Percentiles rank a stretch among this genome's conserved stretches.
Evolutionary conservation across 2,329 filamentous ascomycete species (phyloP).

Genomic region (Stromatinia cepivora): DNA sequence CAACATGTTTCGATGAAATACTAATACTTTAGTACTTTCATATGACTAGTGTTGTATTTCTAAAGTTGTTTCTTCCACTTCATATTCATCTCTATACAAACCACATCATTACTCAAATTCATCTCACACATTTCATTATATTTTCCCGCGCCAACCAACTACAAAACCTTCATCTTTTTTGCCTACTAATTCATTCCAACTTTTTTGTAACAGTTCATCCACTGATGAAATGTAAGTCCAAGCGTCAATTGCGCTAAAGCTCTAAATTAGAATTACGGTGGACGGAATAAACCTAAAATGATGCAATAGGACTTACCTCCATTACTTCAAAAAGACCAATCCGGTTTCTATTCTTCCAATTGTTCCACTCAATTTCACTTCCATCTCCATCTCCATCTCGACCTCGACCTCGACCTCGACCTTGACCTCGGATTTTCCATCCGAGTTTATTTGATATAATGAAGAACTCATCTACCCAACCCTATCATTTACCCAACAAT

Average conservation of each 20-base stretch:
- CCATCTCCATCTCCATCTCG: not conserved
- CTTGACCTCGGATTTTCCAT: not conserved
- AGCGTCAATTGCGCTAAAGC: not conserved
- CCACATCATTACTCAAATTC: not conserved
- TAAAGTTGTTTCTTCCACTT: too few species aligned
- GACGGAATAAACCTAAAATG: constrained; percentile 6
- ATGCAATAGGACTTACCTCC: not conserved
- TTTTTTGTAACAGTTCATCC: not conserved
- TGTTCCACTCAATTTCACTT: not conserved
- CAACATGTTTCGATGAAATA: not conserved
- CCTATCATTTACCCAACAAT: not conserved
- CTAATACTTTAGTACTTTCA: not conserved
- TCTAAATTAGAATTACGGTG: not conserved
- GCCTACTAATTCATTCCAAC: not conserved
- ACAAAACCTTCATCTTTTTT: not conserved
- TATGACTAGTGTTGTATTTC: not conserved
- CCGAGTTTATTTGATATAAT: not conserved
- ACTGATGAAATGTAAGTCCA: not conserved
- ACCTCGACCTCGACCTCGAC: not conserved
- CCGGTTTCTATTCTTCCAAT: not conserved
- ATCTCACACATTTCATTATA: too few species aligned
- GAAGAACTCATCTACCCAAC: not conserved
- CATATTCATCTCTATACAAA: not conserved
- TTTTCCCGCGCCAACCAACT: not conserved
- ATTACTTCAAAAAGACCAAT: constrained; percentile 11